Base-by-base conservation (phyloP, 345 rosid genomes). In the Populus nigra region DNA sequence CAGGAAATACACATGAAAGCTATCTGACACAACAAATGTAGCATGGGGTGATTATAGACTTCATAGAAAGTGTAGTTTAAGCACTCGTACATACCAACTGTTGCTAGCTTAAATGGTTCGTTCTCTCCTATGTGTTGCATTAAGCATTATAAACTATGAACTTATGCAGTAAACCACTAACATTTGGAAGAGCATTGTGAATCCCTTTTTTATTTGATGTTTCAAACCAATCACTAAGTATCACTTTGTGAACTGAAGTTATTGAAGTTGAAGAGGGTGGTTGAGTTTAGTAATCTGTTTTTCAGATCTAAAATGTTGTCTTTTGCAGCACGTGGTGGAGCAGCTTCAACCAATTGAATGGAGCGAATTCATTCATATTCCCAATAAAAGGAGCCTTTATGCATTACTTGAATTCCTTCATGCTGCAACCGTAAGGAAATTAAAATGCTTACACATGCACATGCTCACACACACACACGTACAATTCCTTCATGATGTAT, bases 311-410 rank as follows among this genome's bases (percentile, higher is more conserved):
- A 23, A 27, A 31, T 7, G 20, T 38, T 76, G 22, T 78, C 36
- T 74, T 82, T 75, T 65, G 79, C 84, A 89, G 93, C 84, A 80
- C 84, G 84, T 90, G 90, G 87, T 85, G 83, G 77, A 81, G 86
- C 84, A 83, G 80, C 69, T 84, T 84, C 83, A 68, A 82, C 79
- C 83, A 77, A 68, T 69, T 78, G 73, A 84, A 80, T 49, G 84
- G 69, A 73, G 86, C 77, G 73, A 76, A 77, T 66, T 88, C 88
- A 22, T 72, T 79, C 29, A 47, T 84, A 53, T 25, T 67, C 49
- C 82, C 79, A 18, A 77, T 89, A 22, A 88, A 83, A 84, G 84
- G 79, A 76, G 83, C 86, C 77, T 63, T 89, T 68, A 61, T 71
- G 13, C 85, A 50, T 72, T 84, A 82, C 77, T 77, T 89, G 78